phyloP scores from a whole-genome alignment of 2,329 filamentous ascomycete genomes.

The Endoconidiophora laricicola region DNA sequence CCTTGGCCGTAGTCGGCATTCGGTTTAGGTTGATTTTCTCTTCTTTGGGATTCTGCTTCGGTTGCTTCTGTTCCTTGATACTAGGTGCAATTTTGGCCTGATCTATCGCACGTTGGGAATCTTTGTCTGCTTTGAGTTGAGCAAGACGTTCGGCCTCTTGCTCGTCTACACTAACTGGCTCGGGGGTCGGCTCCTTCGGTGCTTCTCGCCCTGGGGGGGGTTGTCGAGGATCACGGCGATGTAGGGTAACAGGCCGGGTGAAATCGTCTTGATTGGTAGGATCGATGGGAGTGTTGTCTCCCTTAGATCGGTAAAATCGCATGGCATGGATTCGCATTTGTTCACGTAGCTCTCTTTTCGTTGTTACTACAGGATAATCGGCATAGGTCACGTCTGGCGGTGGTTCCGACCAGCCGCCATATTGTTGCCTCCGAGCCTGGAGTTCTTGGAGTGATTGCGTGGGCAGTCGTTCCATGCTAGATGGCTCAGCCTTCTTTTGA shows the following conservation, averaged over 20 bases:
- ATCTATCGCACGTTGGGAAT: conserved; percentile 72
- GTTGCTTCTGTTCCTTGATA: conserved; percentile 38
- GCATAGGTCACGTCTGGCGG: conserved; percentile 31
- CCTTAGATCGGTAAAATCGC: conserved; percentile 49
- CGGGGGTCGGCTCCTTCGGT: conserved; percentile 29
- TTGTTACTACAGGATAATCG: conserved; percentile 58
- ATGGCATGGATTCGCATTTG: conserved; percentile 77
- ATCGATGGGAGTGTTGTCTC: conserved; percentile 38
- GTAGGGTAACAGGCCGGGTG: conserved; percentile 70
- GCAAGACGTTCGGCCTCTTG: conserved; percentile 48
- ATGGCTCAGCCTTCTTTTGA: conserved; percentile 8
- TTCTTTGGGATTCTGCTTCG: conserved; percentile 50
- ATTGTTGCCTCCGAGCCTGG: conserved; percentile 27
- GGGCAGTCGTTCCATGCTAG: conserved; percentile 5
- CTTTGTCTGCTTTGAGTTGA: conserved; percentile 59
- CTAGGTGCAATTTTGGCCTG: conserved; percentile 86
- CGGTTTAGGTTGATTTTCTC: conserved; percentile 81
- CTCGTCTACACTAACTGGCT: conserved; percentile 31
- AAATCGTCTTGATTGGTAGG: conserved; percentile 59
- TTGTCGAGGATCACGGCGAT: conserved; percentile 70
- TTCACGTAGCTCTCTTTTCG: conserved; percentile 63
- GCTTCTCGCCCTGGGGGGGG: conserved; percentile 48
- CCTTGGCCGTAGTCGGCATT: conserved; percentile 64
- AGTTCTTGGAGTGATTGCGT: conserved; percentile 14
- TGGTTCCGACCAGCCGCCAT: conserved; percentile 42